Evolutionary conservation across 306 rosid genomes (phyloP).

Genomic region (Astragalus glycyphyllos): DNA sequence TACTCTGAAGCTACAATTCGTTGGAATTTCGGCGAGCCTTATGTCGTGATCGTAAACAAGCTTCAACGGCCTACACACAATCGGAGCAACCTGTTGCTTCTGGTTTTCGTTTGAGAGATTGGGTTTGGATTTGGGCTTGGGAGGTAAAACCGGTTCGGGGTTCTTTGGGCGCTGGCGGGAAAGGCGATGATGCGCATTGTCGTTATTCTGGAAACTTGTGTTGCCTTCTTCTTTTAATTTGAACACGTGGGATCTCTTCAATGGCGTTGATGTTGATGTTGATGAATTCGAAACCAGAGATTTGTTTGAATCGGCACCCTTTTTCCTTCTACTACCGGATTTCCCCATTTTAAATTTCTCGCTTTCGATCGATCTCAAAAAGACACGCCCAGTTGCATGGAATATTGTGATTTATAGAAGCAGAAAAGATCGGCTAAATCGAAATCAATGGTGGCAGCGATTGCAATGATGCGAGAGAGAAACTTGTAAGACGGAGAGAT

Average conservation of each 20-base stretch:
- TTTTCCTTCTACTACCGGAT: conserved; percentile 17
- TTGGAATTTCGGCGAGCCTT: conserved; percentile 82
- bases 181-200: no score
- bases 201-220: no score
- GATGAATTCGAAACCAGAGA: neutral
- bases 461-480: neutral
- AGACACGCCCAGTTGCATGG: neutral
- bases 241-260: neutral
- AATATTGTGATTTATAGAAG: neutral
- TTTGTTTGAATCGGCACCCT: neutral
- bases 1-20: conserved; percentile 49
- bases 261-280: neutral
- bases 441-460: neutral
- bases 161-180: neutral
- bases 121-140: neutral
- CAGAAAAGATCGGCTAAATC: neutral
- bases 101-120: neutral
- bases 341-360: neutral
- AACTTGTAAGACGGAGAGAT: neutral
- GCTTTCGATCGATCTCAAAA: neutral
- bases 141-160: neutral
- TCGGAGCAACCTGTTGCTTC: neutral
- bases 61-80: conserved; percentile 32
- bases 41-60: conserved; percentile 81
- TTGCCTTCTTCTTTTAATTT: no score